These are phyloP conservation scores for Fusarium bactridioides DNA, from an alignment of 2,329 filamentous ascomycete species.

Conservation along the genomic window DNA sequence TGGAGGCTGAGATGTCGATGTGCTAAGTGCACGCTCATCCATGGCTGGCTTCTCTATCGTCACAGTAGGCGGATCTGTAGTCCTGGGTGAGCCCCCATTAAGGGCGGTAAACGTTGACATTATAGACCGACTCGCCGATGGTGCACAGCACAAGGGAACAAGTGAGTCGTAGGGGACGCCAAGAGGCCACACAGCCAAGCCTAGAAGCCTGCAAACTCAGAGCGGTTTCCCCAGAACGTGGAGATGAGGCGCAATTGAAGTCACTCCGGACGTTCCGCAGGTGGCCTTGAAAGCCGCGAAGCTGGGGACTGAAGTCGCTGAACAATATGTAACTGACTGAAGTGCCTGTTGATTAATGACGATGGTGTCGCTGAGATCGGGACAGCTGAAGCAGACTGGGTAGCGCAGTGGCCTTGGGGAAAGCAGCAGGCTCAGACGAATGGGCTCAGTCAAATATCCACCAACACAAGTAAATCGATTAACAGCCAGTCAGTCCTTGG, in stretches of 20 bases:
- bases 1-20: constrained; percentile 35
- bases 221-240: background rate
- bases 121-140: constrained; percentile 13
- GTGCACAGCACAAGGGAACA: background rate
- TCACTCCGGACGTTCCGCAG: constrained; percentile 29
- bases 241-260: constrained; percentile 8
- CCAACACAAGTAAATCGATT: background rate
- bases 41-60: constrained; percentile 44
- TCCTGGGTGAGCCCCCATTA: constrained; percentile 59
- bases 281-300: constrained; percentile 9
- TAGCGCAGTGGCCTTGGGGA: constrained; percentile 9
- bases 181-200: background rate
- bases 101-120: constrained; percentile 63
- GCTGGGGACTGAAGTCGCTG: background rate
- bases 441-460: constrained; percentile 1
- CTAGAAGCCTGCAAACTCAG: background rate
- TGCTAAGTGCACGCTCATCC: constrained; percentile 46
- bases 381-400: background rate
- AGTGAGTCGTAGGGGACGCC: background rate
- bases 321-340: background rate
- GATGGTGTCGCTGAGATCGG: background rate
- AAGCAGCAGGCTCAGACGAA: constrained; percentile 4
- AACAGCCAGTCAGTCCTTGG: constrained; percentile 3
- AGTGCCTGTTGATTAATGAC: background rate
- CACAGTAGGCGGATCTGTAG: constrained; percentile 46